phyloP scores from a whole-genome alignment of 2,329 filamentous ascomycete genomes.

The Penicillium sp. region DNA sequence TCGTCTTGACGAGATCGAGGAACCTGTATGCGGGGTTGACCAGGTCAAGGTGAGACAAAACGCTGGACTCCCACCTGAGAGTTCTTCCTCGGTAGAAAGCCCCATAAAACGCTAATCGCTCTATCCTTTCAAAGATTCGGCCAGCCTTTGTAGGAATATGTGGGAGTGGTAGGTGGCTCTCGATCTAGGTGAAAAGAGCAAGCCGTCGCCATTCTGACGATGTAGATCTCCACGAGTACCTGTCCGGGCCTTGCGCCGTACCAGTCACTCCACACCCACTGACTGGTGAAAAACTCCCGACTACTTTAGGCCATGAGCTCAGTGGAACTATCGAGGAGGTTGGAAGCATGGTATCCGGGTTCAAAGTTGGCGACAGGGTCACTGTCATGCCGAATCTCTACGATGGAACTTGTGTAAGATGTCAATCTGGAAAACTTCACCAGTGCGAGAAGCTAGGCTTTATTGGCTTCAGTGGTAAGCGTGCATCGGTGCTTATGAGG shows the following conservation, averaged over 20 bases:
- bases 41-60: slow-evolving; percentile 47
- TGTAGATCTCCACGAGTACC: slow-evolving; percentile 53
- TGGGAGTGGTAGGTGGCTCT: slow-evolving; percentile 27
- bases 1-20: slow-evolving; percentile 37
- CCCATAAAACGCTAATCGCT: background rate
- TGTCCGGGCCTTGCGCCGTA: slow-evolving; percentile 51
- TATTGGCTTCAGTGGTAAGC: slow-evolving; percentile 52
- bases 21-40: slow-evolving; percentile 46
- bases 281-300: slow-evolving; percentile 57
- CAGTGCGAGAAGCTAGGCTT: slow-evolving; percentile 61
- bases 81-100: background rate
- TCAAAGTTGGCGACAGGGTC: slow-evolving; percentile 59
- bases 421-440: slow-evolving; percentile 55
- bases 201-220: background rate
- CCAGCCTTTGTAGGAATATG: slow-evolving; percentile 41
- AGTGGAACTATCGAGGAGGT: slow-evolving; percentile 60
- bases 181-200: background rate
- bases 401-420: slow-evolving; percentile 59
- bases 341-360: slow-evolving; percentile 48
- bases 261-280: slow-evolving; percentile 55
- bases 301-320: slow-evolving; percentile 67
- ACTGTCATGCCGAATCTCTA: slow-evolving; percentile 62
- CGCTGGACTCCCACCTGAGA: background rate
- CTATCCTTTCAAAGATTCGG: slow-evolving; percentile 19
- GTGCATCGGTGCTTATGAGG: slow-evolving; percentile 25